Evolutionary conservation across 352 stramenopile species (phyloP).

Genomic region (Phytophthora brassicae): DNA sequence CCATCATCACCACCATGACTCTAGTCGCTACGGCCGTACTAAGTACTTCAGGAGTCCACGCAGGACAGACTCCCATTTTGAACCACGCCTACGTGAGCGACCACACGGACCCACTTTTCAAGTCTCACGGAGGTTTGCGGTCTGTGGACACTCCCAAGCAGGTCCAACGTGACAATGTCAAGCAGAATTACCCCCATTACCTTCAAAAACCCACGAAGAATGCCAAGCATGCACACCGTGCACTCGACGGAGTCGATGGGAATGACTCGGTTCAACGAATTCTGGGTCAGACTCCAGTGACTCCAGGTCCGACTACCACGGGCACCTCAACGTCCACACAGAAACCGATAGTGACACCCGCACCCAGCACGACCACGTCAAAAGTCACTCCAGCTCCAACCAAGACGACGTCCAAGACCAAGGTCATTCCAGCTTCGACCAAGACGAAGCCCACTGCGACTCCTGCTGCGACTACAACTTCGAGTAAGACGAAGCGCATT

Average conservation of each 20-base stretch:
- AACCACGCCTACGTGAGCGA: too few species aligned
- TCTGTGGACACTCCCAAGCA: too few species aligned
- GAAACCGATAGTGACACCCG: conserved; percentile 11
- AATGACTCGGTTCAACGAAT: background rate
- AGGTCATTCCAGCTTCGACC: background rate
- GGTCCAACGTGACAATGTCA: too few species aligned
- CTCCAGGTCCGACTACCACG: conserved; percentile 9
- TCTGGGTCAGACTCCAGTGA: conserved; percentile 11
- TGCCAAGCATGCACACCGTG: background rate
- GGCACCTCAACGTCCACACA: background rate
- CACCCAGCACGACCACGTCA: conserved; percentile 9
- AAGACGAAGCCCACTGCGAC: background rate
- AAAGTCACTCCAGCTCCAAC: background rate
- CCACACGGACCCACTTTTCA: too few species aligned
- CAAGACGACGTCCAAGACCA: background rate
- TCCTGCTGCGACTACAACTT: background rate
- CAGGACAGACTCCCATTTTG: too few species aligned
- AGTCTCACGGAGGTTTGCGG: too few species aligned
- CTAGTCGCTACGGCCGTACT: too few species aligned
- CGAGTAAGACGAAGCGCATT: background rate
- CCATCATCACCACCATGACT: too few species aligned
- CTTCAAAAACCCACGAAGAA: background rate
- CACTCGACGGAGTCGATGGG: background rate
- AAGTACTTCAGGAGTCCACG: too few species aligned
- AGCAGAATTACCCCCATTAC: too few species aligned